phyloP scores from a whole-genome alignment of 1,284 basidiomycete species.

The Dichomitus squalens region DNA sequence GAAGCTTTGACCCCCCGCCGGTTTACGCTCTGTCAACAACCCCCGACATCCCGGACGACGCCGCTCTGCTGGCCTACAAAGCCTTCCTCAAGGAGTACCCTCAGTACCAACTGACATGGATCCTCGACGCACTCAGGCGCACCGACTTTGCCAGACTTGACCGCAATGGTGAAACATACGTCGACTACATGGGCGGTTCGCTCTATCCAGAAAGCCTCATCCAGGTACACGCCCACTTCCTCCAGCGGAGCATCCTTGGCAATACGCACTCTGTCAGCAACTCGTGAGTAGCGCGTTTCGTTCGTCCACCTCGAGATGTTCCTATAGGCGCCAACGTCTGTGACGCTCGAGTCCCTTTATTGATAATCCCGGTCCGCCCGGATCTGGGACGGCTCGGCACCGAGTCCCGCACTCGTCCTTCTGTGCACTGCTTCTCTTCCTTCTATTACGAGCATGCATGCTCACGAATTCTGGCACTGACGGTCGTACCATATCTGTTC shows the following conservation, averaged over 20 bases:
- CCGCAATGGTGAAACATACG: constrained; percentile 66
- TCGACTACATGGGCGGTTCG: constrained; percentile 82
- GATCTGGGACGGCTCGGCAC: constrained; percentile 12
- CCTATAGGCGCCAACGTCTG: not conserved
- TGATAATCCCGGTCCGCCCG: constrained; percentile 7
- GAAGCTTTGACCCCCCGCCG: constrained; percentile 33
- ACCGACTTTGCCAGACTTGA: constrained; percentile 69
- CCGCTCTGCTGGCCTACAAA: constrained; percentile 33
- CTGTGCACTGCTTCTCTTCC: constrained; percentile 4
- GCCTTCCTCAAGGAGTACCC: constrained; percentile 42
- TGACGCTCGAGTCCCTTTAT: not conserved
- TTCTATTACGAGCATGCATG: not conserved
- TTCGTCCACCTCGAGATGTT: constrained; percentile 1
- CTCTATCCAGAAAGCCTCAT: constrained; percentile 77
- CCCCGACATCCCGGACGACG: constrained; percentile 33
- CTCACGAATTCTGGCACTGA: constrained; percentile 6
- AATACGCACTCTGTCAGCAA: constrained; percentile 82
- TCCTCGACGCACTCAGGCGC: constrained; percentile 65
- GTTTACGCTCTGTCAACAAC: constrained; percentile 31
- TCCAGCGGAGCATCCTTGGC: constrained; percentile 66
- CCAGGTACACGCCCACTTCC: constrained; percentile 65
- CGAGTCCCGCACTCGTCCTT: constrained; percentile 17
- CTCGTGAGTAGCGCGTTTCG: constrained; percentile 45
- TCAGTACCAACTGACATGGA: constrained; percentile 41
- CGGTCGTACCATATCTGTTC: constrained; percentile 13